phyloP scores from a whole-genome alignment of 2,329 filamentous ascomycete species.

The Teratosphaeria zuluensis region DNA sequence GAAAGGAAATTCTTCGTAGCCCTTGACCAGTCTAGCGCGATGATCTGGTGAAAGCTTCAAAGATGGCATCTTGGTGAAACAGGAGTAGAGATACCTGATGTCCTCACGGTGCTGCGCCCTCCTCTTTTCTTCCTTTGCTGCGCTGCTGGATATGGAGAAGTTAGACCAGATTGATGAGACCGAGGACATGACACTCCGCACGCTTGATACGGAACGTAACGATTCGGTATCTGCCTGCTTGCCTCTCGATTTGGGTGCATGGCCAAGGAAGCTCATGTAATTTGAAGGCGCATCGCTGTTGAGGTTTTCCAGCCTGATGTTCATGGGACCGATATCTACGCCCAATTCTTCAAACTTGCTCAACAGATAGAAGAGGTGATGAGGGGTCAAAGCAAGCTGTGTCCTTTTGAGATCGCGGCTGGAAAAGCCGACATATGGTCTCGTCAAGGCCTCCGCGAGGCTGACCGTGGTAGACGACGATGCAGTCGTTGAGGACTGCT shows the following conservation, averaged over 20 bases:
- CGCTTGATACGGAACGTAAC: slow-evolving; percentile 90
- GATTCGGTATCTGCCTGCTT: slow-evolving; percentile 77
- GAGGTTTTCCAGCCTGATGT: slow-evolving; percentile 86
- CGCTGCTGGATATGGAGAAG: slow-evolving; percentile 72
- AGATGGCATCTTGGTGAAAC: slow-evolving; percentile 96
- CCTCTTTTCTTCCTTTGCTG: slow-evolving; percentile 78
- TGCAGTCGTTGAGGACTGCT: slow-evolving; percentile 25
- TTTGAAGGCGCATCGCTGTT: slow-evolving; percentile 80
- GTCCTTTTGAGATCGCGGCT: slow-evolving; percentile 80
- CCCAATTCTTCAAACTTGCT: slow-evolving; percentile 84
- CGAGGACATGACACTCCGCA: slow-evolving; percentile 92
- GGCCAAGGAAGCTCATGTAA: slow-evolving; percentile 90
- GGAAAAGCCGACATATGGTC: slow-evolving; percentile 74
- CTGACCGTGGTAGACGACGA: slow-evolving; percentile 55
- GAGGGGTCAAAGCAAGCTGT: slow-evolving; percentile 84
- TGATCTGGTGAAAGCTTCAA: slow-evolving; percentile 85
- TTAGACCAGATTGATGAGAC: slow-evolving; percentile 91
- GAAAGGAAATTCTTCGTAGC: slow-evolving; percentile 92
- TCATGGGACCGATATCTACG: slow-evolving; percentile 91
- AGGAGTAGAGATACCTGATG: slow-evolving; percentile 91
- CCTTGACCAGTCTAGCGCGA: slow-evolving; percentile 77
- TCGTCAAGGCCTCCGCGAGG: slow-evolving; percentile 75
- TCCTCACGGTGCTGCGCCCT: slow-evolving; percentile 78
- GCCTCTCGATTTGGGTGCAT: slow-evolving; percentile 69
- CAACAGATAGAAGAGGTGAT: slow-evolving; percentile 93